Base-by-base conservation (phyloP, 1,139 yeast genomes). In the Scheffersomyces quercinus region DNA sequence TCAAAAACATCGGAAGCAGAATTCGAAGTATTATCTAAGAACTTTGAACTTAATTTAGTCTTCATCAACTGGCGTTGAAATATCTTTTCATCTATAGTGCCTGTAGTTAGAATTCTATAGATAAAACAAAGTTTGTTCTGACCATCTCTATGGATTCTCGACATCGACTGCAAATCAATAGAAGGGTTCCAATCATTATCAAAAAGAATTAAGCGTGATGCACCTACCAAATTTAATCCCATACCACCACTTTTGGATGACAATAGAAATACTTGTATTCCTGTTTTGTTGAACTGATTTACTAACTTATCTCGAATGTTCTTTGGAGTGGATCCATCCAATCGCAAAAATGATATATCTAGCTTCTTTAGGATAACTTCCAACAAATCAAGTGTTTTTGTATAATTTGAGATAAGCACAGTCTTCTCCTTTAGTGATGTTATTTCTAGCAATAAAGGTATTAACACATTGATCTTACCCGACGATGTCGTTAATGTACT, bases 141-240 rank as follows among this genome's bases (percentile, higher is more conserved):
- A 0, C 99, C 99, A 61, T 93, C 97, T 52, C 99, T 72, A 58
- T 91, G 97, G 5, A 93, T 85, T 49, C 99, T 69, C 0, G 97
- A 96, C 96, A 93, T 89, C 0, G 98, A 96, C 62, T 93, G 99
- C 28, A 87, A 64, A 61, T 93, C 99, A 10, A 87, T 78, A 0
- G 97, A 82, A 0, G 99, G 99, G 52, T 95, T 93, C 96, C 96
- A 88, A 58, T 90, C 97, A 48, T 91, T 87, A 57, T 90, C 98
- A 56, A 87, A 87, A 20, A 93, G 65, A 3, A 93, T 76, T 30
- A 93, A 67, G 28, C 98, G 70, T 0, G 96, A 89, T 0, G 96
- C 99, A 1, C 99, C 99, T 28, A 88, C 77, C 32, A 93, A 69
- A 57, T 93, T 95, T 35, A 93, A 72, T 0, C 99, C 99, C 49